phyloP scores from a whole-genome alignment of 2,329 filamentous ascomycete genomes.

The Plectosphaerella plurivora region DNA sequence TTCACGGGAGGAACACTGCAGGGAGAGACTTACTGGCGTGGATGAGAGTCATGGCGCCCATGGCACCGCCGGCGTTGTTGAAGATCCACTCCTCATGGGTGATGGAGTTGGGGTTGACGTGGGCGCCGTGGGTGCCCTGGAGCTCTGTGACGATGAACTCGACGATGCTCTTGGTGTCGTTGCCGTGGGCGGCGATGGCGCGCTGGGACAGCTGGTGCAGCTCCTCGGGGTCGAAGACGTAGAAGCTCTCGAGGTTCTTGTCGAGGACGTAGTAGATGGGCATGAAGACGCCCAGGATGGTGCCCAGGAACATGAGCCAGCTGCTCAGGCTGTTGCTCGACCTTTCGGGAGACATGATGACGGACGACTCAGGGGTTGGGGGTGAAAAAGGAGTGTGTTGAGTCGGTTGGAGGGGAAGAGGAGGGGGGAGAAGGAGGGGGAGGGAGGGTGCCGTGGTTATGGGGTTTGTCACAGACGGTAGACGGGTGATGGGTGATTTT shows the following conservation, averaged over 20 bases:
- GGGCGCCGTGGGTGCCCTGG: constrained; percentile 39
- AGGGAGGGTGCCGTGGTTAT: neutral
- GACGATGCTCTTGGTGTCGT: constrained; percentile 68
- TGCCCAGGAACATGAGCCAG: constrained; percentile 44
- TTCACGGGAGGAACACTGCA: neutral
- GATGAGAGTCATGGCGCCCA: constrained; percentile 88
- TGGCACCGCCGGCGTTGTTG: constrained; percentile 87
- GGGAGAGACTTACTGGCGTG: constrained; percentile 64
- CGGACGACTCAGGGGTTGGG: neutral
- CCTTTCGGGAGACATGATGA: neutral
- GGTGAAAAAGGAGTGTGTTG: neutral
- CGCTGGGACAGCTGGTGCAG: constrained; percentile 65
- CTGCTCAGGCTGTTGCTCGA: constrained; percentile 18
- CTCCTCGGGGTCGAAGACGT: constrained; percentile 68
- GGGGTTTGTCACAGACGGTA: neutral
- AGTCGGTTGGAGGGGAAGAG: neutral
- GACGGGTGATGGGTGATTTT: neutral
- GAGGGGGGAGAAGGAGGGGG: neutral
- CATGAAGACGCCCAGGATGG: constrained; percentile 50
- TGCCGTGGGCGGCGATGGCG: constrained; percentile 65
- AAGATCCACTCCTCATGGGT: constrained; percentile 80
- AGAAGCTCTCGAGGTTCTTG: constrained; percentile 59
- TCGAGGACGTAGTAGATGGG: constrained; percentile 53
- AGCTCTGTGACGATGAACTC: constrained; percentile 67
- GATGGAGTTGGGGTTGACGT: constrained; percentile 67